phyloP scores from a whole-genome alignment of 768 basidiomycete genomes.

The Nidularia pulvinata region DNA sequence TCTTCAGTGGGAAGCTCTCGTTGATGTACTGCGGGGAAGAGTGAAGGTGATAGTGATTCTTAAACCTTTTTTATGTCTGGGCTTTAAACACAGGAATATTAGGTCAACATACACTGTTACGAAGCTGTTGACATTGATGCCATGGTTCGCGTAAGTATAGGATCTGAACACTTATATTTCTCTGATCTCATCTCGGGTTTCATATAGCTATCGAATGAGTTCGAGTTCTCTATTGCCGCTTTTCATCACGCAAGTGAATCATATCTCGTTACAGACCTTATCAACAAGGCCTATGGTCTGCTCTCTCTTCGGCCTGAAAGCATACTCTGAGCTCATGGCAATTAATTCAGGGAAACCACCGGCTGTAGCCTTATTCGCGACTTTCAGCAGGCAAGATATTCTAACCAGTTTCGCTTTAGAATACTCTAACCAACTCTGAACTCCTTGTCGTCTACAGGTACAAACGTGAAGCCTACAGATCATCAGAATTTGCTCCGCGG shows the following conservation, averaged over 20 bases:
- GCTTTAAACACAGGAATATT: neutral
- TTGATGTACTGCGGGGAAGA: slow-evolving; percentile 75
- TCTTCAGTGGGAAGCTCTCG: slow-evolving; percentile 77
- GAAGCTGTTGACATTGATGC: slow-evolving; percentile 71
- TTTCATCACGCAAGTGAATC: slow-evolving; percentile 84
- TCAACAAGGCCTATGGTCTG: slow-evolving; percentile 70
- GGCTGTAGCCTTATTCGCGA: slow-evolving; percentile 78
- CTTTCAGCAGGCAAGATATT: slow-evolving; percentile 27
- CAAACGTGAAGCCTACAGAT: slow-evolving; percentile 83
- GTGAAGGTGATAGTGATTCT: slow-evolving; percentile 51
- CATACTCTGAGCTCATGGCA: neutral
- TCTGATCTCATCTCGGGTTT: neutral
- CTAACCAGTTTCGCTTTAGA: neutral
- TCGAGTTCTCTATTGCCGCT: slow-evolving; percentile 76
- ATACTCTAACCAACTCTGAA: neutral
- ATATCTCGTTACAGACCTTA: slow-evolving; percentile 76
- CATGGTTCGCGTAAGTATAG: slow-evolving; percentile 57
- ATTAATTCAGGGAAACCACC: slow-evolving; percentile 56
- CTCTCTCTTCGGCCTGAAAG: neutral
- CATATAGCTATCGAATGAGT: slow-evolving; percentile 75
- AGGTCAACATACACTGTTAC: slow-evolving; percentile 59
- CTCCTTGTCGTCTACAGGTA: slow-evolving; percentile 32
- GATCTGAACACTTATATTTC: neutral
- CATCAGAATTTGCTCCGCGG: slow-evolving; percentile 79
- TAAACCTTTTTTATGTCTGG: too few relatives aligned